A percentile compares a stretch with the other conserved stretches of the same genome.
These are phyloP conservation scores for Plenodomus tracheiphilus DNA, from an alignment of 2,329 filamentous ascomycete genomes.

Conservation along the genomic window DNA sequence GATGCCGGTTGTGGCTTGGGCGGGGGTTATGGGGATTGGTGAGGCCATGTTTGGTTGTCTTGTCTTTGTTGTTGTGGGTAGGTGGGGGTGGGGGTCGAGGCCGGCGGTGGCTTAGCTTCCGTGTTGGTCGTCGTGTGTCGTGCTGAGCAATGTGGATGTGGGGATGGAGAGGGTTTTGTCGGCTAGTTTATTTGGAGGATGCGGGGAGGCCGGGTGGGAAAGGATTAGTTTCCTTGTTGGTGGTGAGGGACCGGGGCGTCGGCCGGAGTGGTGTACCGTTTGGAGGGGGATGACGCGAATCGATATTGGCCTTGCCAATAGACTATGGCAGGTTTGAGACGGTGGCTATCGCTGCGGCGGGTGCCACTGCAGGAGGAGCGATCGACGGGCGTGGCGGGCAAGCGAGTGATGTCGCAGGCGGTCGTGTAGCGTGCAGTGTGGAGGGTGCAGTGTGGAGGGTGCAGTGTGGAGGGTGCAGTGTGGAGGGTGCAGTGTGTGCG, in stretches of 20 bases:
- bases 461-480: not conserved
- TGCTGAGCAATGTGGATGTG: not conserved
- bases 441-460: too few species aligned
- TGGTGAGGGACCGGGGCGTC: not conserved
- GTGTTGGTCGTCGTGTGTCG: not conserved
- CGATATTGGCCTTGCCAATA: conserved; percentile 4
- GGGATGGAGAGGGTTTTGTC: too few species aligned
- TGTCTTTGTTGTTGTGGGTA: conserved; percentile 11
- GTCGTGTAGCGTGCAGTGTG: too few species aligned
- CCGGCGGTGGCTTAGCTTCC: not conserved
- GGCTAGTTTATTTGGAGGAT: not conserved
- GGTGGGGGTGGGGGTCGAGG: conserved; percentile 3
- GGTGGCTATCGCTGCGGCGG: too few species aligned
- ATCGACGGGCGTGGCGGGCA: too few species aligned
- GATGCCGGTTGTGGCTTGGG: conserved; percentile 48
- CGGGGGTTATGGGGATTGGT: conserved; percentile 34
- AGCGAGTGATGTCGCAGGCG: too few species aligned
- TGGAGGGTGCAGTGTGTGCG: not conserved
- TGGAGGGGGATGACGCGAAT: not conserved
- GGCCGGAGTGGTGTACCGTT: too few species aligned
- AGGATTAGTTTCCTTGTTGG: not conserved
- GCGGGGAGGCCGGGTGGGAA: not conserved
- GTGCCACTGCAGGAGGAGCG: too few species aligned
- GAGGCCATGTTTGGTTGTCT: conserved; percentile 9
- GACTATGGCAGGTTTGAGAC: too few species aligned